A percentile compares a stretch with the other conserved stretches of the same genome.
Conservation (phyloP, 305 asterid genomes). For the Fraxinus sp. region DNA sequence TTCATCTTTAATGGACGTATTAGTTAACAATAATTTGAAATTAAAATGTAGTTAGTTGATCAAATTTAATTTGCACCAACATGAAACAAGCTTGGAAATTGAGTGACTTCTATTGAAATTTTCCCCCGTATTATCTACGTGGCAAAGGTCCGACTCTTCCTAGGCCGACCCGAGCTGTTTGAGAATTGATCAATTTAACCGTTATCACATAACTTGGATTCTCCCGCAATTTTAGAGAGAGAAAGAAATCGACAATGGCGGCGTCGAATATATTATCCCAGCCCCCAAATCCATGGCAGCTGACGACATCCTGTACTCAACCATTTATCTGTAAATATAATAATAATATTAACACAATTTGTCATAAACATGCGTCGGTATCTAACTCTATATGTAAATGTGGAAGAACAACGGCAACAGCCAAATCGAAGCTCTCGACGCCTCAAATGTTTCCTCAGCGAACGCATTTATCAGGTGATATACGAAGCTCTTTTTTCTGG, state of each 20-base stretch:
- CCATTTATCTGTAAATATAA: constrained; percentile 24
- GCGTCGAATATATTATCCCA: constrained; percentile 46
- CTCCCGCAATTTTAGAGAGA: constrained; percentile 28
- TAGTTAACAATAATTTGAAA: background rate
- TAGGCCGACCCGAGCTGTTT: constrained; percentile 28
- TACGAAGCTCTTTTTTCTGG: background rate
- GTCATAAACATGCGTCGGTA: constrained; percentile 12
- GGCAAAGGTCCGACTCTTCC: constrained; percentile 25
- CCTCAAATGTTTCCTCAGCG: constrained; percentile 32
- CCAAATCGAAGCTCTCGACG: constrained; percentile 28
- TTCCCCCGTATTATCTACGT: constrained; percentile 1
- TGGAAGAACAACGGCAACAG: constrained; percentile 1
- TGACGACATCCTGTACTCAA: constrained; percentile 34
- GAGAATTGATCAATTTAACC: background rate
- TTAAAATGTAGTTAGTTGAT: background rate
- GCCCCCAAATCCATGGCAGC: constrained; percentile 32
- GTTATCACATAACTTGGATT: constrained; percentile 22
- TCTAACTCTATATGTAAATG: constrained; percentile 12
- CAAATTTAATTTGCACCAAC: background rate
- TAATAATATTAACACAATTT: constrained; percentile 16
- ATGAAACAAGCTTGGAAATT: background rate
- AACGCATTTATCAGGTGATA: constrained; percentile 44
- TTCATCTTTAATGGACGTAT: background rate
- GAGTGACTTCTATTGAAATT: background rate
- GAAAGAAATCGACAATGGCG: constrained; percentile 45